A percentile compares a stretch with the other conserved stretches of the same genome.
Conservation (phyloP, 768 basidiomycete species). For the Tulasnella calospora region DNA sequence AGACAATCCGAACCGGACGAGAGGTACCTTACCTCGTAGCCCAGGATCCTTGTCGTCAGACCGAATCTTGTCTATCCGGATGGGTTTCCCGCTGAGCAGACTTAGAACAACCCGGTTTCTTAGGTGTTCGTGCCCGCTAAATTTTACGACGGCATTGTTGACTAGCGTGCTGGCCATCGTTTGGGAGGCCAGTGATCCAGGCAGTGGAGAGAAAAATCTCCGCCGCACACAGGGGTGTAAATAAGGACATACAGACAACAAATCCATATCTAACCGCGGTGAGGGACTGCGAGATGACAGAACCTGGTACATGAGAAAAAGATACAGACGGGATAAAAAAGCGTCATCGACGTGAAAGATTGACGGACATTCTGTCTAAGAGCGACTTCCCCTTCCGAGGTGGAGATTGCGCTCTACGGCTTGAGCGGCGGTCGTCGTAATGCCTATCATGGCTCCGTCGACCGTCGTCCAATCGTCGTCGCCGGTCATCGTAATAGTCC, state of each 20-base stretch:
- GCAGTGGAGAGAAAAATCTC: neutral
- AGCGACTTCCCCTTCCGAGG: slow-evolving; percentile 1
- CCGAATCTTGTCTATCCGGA: slow-evolving; percentile 83
- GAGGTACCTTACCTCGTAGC: slow-evolving; percentile 57
- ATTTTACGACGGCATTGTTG: slow-evolving; percentile 32
- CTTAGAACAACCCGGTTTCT: slow-evolving; percentile 84
- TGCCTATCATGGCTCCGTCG: neutral
- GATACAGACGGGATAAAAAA: neutral
- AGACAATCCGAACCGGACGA: neutral
- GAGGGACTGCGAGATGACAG: neutral
- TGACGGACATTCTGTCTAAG: neutral
- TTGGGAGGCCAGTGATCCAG: neutral
- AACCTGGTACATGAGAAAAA: neutral
- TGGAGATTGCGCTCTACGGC: neutral
- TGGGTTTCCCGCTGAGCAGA: slow-evolving; percentile 77
- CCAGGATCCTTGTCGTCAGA: slow-evolving; percentile 92
- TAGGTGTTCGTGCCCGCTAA: slow-evolving; percentile 69
- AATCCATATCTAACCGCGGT: neutral
- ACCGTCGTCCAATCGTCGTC: neutral
- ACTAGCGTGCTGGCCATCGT: neutral
- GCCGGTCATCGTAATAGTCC: neutral
- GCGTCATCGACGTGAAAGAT: neutral
- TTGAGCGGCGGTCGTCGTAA: slow-evolving; percentile 5
- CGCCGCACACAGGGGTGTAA: neutral
- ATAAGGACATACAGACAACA: neutral